Base-by-base conservation (phyloP, 1,284 basidiomycete species). In the Naganishia sp. region DNA sequence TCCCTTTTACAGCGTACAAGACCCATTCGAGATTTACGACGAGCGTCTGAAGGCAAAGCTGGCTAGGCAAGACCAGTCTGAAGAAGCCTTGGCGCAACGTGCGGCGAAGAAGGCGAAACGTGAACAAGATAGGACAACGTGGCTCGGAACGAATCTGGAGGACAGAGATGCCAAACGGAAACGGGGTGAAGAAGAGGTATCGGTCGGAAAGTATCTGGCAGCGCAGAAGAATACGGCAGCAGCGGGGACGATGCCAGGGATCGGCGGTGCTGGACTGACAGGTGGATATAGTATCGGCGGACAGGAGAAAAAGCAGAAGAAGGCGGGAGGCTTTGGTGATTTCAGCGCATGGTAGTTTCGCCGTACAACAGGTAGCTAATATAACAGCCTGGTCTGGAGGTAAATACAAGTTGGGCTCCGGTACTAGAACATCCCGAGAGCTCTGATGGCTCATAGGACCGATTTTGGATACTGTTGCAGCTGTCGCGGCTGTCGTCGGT, bases 1-100 rank as follows among this genome's bases (percentile, higher is more conserved):
- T 25, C 32, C 35, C 11, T 46, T 18, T 41, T 6, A 6, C 68
- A 79, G 78, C 10, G 77, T 82, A 54, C 77, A 79, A 67, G 81
- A 83, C 64, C 82, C 82, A 0, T 83, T 81, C 67, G 79, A 82
- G 53, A 74, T 76, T 13, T 83, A 82, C 72, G 74, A 79, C 66
- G 71, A 70, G 17, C 71, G 76, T 11, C 69, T 83, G 3, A 73
- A 71, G 5, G 81, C 79, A 39, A 72, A 76, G 31, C 61, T 83
- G 11, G 75, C 76, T 1, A 67, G 76, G 13, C 71, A 73, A 46
- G 76, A 77, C 60, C 75, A 76, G 57, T 74, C 73, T 15, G 78
- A 77, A 45, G 75, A 77, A 63, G 75, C 79, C n/a, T 56, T 78
- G 66, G 65, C 69, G 31, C 67, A 72, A 60, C 68, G 81, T 54